Evolutionary conservation across 129 eudicot species (phyloP).

Genomic region (Centella asiatica): DNA sequence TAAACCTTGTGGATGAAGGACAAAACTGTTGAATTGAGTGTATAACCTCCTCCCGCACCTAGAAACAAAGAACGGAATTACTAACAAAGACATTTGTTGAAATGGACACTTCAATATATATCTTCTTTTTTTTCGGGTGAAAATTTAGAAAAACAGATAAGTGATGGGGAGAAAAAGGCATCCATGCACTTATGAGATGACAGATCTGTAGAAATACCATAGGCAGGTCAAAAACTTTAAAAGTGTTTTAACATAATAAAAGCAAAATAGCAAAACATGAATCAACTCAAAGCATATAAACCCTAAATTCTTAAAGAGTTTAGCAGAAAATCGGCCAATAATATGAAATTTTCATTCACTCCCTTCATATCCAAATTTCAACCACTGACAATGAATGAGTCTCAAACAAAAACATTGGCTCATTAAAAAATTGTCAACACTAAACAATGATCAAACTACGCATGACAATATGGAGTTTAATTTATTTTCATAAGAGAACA

Average conservation of each 20-base stretch:
- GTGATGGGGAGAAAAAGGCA: not conserved
- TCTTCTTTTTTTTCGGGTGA: too few relatives aligned
- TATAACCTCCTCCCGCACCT: conserved; percentile 77
- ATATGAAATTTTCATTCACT: not conserved
- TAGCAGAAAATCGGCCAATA: not conserved
- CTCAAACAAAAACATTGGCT: not conserved
- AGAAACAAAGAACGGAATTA: conserved; percentile 6
- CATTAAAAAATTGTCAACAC: not conserved
- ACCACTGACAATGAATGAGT: not conserved
- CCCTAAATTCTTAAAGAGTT: too few relatives aligned
- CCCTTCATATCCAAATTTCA: not conserved
- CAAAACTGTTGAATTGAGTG: conserved; percentile 24
- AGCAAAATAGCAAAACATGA: not conserved
- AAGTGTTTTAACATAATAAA: not conserved
- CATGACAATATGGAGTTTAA: not conserved
- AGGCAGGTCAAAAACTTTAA: not conserved
- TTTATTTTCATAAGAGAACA: not conserved
- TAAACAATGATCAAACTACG: not conserved
- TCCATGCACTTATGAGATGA: not conserved
- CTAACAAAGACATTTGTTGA: not conserved
- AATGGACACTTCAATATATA: not conserved
- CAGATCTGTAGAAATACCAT: not conserved
- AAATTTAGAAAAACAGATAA: too few relatives aligned
- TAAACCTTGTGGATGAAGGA: conserved; percentile 49
- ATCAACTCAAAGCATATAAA: not conserved